These are phyloP conservation scores for Penicillium glabrum DNA, from an alignment of 2,329 filamentous ascomycete genomes.

Conservation along the genomic window DNA sequence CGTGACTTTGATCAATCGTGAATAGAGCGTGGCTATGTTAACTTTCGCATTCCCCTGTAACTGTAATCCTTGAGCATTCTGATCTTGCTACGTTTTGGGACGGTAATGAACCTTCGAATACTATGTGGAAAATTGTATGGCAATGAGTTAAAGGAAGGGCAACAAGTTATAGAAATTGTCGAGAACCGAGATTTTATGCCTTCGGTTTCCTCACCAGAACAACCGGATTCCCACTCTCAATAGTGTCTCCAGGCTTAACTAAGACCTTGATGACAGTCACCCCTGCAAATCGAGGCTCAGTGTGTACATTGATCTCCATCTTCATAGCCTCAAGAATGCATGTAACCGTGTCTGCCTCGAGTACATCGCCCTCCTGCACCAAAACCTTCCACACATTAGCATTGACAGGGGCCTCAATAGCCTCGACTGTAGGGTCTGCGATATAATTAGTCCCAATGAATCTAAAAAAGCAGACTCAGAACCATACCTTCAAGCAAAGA, in stretches of 20 bases:
- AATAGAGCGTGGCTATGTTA: constrained; percentile 24
- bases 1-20: background rate
- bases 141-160: too few relatives aligned
- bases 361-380: constrained; percentile 41
- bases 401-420: constrained; percentile 46
- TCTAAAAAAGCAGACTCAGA: background rate
- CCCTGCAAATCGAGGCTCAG: background rate
- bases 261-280: background rate
- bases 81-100: too few relatives aligned
- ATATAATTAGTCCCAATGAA: background rate
- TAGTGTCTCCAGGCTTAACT: background rate
- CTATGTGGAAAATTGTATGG: too few relatives aligned
- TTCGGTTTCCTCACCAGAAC: background rate
- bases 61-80: background rate
- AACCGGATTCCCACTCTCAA: background rate
- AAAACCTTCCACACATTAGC: constrained; percentile 58
- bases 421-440: constrained; percentile 30
- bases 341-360: constrained; percentile 20
- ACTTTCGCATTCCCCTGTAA: background rate
- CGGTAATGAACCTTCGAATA: too few relatives aligned
- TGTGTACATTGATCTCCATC: constrained; percentile 3
- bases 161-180: too few relatives aligned
- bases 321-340: constrained; percentile 12
- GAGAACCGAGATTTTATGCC: background rate
- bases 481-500: constrained; percentile 47